Conservation (phyloP, 768 basidiomycete species). For the Rubroboletus pulcherrimus region DNA sequence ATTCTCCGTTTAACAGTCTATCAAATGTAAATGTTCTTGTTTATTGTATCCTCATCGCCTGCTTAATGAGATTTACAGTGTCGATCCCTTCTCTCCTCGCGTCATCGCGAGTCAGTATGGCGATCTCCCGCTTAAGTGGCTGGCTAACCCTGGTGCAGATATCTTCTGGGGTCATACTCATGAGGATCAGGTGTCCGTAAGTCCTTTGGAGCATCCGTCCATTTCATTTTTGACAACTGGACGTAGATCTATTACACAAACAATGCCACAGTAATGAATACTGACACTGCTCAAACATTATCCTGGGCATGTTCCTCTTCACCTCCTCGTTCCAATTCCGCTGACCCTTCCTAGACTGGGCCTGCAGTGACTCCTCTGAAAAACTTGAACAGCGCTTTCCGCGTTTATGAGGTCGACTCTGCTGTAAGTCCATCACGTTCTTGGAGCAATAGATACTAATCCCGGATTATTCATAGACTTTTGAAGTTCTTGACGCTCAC, state of each 20-base stretch:
- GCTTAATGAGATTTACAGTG: constrained; percentile 34
- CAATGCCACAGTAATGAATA: constrained; percentile 59
- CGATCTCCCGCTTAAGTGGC: neutral
- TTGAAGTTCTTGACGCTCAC: constrained; percentile 73
- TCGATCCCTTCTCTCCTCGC: constrained; percentile 76
- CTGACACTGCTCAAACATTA: constrained; percentile 52
- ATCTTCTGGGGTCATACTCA: constrained; percentile 81
- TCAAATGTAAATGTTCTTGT: constrained; percentile 38
- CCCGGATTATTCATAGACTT: constrained; percentile 46
- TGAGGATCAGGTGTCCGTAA: constrained; percentile 65
- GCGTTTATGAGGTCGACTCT: constrained; percentile 46
- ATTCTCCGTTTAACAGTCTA: constrained; percentile 33
- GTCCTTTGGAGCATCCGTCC: constrained; percentile 6
- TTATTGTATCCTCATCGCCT: neutral
- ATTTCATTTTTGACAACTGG: neutral
- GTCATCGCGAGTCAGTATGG: constrained; percentile 64
- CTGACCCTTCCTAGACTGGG: constrained; percentile 44
- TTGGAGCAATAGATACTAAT: neutral
- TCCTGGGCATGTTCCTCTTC: constrained; percentile 40
- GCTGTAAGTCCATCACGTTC: constrained; percentile 38
- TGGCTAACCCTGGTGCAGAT: constrained; percentile 35
- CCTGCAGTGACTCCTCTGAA: constrained; percentile 69
- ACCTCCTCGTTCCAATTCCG: constrained; percentile 2
- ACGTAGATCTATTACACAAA: constrained; percentile 66
- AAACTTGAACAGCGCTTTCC: constrained; percentile 74